Conservation (phyloP, 768 basidiomycete genomes). For the Mycena sanguinolenta region DNA sequence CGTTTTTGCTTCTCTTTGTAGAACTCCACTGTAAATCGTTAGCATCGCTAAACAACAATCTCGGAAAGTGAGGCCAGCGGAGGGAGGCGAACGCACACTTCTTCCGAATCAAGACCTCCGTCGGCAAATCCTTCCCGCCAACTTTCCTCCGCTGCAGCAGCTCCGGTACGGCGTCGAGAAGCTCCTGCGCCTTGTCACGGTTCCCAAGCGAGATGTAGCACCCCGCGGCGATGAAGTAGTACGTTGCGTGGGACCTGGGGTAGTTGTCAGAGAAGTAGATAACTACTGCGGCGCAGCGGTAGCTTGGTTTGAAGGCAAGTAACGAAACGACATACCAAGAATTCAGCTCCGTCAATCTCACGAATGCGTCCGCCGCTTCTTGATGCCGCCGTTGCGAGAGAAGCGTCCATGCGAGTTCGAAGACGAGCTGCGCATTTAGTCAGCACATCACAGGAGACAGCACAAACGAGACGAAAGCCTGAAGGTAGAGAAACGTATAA, state of each 20-base stretch:
- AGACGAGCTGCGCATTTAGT: conserved; percentile 63
- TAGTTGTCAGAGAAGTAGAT: too few species aligned
- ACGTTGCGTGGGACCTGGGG: conserved; percentile 81
- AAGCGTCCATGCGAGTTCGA: conserved; percentile 85
- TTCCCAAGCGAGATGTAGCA: conserved; percentile 74
- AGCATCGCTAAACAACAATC: neutral
- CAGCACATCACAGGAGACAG: neutral
- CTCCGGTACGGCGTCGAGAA: conserved; percentile 73
- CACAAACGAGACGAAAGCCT: neutral
- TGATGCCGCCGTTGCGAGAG: conserved; percentile 73
- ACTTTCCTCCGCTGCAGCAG: conserved; percentile 69
- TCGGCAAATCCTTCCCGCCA: conserved; percentile 77
- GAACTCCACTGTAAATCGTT: conserved; percentile 76
- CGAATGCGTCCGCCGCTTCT: conserved; percentile 77
- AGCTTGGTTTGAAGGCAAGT: neutral
- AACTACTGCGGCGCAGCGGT: neutral
- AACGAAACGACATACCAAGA: conserved; percentile 64
- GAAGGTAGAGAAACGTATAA: conserved; percentile 11
- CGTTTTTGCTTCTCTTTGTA: conserved; percentile 78
- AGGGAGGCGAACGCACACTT: conserved; percentile 64
- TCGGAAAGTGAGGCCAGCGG: neutral
- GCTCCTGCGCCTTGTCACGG: conserved; percentile 66
- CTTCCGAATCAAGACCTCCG: conserved; percentile 83
- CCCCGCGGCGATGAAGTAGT: conserved; percentile 83
- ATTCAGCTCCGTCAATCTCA: conserved; percentile 75